phyloP scores from a whole-genome alignment of 305 asterid species.

The Fraxinus ornus region DNA sequence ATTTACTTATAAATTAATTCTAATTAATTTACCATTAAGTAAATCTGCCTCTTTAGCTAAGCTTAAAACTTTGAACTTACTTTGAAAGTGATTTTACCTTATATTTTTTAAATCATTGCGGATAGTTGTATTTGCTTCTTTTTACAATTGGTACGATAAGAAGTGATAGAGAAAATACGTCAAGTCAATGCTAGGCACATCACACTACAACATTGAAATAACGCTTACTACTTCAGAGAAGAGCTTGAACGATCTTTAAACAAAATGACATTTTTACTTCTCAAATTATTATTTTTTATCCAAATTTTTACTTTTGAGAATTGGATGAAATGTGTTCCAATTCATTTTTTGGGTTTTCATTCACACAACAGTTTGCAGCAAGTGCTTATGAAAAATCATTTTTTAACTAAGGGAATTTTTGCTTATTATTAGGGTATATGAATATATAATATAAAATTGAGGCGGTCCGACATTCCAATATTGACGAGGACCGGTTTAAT shows the following conservation, averaged over 20 bases:
- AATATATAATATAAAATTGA: not conserved
- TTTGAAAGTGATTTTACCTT: not conserved
- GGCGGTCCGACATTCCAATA: constrained; percentile 34
- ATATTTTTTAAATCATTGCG: not conserved
- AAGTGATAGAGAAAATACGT: not conserved
- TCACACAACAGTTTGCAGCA: not conserved
- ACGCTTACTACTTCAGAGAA: not conserved
- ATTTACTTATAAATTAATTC: not conserved
- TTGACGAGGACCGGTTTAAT: constrained; percentile 27
- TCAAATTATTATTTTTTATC: not conserved
- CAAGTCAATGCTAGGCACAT: not conserved
- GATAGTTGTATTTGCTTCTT: not conserved
- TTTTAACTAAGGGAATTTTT: not conserved
- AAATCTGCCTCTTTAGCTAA: not conserved
- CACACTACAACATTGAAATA: not conserved
- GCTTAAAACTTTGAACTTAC: not conserved
- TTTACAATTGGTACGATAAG: not conserved
- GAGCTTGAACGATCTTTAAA: too few relatives aligned
- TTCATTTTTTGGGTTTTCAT: not conserved
- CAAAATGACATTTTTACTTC: not conserved
- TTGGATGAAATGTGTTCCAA: not conserved
- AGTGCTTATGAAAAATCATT: not conserved
- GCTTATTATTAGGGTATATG: not conserved
- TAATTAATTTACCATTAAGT: not conserved
- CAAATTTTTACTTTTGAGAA: not conserved